phyloP scores from a whole-genome alignment of 768 basidiomycete species.

The Cubamyces sp. region DNA sequence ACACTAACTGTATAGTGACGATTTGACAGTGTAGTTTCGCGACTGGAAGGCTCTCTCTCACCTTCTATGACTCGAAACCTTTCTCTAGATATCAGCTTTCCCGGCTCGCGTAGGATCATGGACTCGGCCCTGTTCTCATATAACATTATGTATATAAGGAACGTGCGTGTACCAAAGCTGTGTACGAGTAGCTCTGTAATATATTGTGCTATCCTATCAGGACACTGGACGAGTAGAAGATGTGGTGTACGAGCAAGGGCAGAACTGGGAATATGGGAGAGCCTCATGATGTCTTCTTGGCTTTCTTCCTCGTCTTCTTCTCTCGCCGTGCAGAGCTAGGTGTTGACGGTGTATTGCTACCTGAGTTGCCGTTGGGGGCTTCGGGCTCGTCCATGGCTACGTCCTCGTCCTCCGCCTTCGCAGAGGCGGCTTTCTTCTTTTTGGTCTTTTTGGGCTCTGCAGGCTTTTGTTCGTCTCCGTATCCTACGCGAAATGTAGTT shows the following conservation, averaged over 20 bases:
- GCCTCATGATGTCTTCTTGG: constrained; percentile 27
- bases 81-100: constrained; percentile 1
- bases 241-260: background rate
- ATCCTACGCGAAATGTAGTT: constrained; percentile 33
- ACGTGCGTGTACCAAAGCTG: background rate
- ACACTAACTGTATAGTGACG: constrained; percentile 19
- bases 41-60: background rate
- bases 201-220: constrained; percentile 4
- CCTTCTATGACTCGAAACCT: background rate
- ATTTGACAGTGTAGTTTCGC: constrained; percentile 2
- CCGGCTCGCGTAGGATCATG: background rate
- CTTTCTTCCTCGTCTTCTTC: constrained; percentile 43
- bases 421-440: constrained; percentile 16
- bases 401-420: constrained; percentile 13
- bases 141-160: constrained; percentile 10
- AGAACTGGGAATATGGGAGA: background rate
- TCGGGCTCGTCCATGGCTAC: constrained; percentile 19
- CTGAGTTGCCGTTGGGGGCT: constrained; percentile 21
- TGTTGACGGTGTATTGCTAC: constrained; percentile 29
- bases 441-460: constrained; percentile 19
- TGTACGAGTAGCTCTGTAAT: constrained; percentile 20
- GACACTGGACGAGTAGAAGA: background rate
- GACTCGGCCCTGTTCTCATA: background rate
- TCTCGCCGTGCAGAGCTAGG: constrained; percentile 34
- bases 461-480: constrained; percentile 33